Percentiles rank a stretch among this genome's conserved stretches.
phyloP scores from a whole-genome alignment of 2,329 filamentous ascomycete species.

The Lachnellula occidentalis region DNA sequence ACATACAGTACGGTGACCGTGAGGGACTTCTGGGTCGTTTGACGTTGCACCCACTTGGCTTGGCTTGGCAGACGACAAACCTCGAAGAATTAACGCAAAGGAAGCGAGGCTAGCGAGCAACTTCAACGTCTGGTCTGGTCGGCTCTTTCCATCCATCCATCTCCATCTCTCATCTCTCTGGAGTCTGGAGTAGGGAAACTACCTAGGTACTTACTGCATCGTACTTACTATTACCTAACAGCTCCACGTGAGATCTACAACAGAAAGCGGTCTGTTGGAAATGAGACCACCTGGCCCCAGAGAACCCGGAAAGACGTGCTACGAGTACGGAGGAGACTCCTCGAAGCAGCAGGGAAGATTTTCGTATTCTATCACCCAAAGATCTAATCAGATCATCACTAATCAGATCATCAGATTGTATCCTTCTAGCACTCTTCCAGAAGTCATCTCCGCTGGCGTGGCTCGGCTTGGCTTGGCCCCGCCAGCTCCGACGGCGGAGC shows the following conservation, averaged over 20 bases:
- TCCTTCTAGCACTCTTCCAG: neutral
- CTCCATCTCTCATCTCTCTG: neutral
- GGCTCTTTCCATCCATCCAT: neutral
- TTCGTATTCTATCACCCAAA: neutral
- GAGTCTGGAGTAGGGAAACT: too few species aligned
- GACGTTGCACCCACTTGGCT: neutral
- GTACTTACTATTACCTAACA: neutral
- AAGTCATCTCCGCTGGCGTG: slow-evolving; percentile 22
- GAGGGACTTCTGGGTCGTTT: neutral
- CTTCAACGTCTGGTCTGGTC: too few species aligned
- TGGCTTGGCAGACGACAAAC: neutral
- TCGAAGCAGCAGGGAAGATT: slow-evolving; percentile 19
- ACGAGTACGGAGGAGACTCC: too few species aligned
- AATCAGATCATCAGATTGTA: slow-evolving; percentile 53
- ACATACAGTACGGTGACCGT: neutral
- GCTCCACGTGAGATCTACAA: neutral
- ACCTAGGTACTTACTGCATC: too few species aligned
- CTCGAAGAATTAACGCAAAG: too few species aligned
- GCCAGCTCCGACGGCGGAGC: slow-evolving; percentile 1
- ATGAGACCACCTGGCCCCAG: too few species aligned
- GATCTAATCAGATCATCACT: slow-evolving; percentile 54
- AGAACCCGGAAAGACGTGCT: neutral
- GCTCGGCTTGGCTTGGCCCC: slow-evolving; percentile 31
- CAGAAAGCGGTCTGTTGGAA: neutral
- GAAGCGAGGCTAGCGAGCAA: too few species aligned